Evolutionary conservation across 1,139 yeast genomes (phyloP).

Genomic region (Barnettozyma hawaiiensis): DNA sequence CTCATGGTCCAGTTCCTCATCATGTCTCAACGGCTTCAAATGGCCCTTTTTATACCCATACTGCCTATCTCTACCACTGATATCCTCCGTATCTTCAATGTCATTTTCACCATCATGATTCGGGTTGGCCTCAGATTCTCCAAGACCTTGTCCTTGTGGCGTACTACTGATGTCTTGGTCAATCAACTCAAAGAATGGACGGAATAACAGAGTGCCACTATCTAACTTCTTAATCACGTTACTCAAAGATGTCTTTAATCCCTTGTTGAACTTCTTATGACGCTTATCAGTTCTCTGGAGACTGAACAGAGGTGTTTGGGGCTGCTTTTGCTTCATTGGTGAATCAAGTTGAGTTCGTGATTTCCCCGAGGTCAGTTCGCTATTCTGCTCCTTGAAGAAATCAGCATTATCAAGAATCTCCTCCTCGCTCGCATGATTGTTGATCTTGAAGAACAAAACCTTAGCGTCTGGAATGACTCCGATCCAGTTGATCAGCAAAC

Average conservation of each 20-base stretch:
- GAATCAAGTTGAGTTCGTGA: not conserved
- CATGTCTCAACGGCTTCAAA: slow-evolving; percentile 13
- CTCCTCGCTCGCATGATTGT: slow-evolving; percentile 12
- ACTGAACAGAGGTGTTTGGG: slow-evolving; percentile 3
- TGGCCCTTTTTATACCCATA: slow-evolving; percentile 13
- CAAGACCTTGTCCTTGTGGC: not conserved
- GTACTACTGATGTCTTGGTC: slow-evolving; percentile 9
- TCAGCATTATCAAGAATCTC: slow-evolving; percentile 2
- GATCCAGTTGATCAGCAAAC: slow-evolving; percentile 57
- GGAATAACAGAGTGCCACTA: slow-evolving; percentile 21
- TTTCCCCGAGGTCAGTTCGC: not conserved
- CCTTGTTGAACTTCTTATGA: slow-evolving; percentile 20
- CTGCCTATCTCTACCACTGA: slow-evolving; percentile 1
- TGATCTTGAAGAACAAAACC: slow-evolving; percentile 31
- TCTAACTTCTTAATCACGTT: slow-evolving; percentile 24
- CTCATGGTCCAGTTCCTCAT: slow-evolving; percentile 16
- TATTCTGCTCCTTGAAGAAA: slow-evolving; percentile 5
- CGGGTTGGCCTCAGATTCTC: not conserved
- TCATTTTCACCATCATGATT: not conserved
- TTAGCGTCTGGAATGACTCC: slow-evolving; percentile 45
- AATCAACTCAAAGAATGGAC: slow-evolving; percentile 25
- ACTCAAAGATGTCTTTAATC: slow-evolving; percentile 18
- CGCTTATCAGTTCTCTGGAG: slow-evolving; percentile 7
- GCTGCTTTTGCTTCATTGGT: slow-evolving; percentile 1
- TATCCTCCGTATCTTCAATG: not conserved